Conservation (phyloP, 2,329 filamentous ascomycete species). For the Trichoderma oligosporum region DNA sequence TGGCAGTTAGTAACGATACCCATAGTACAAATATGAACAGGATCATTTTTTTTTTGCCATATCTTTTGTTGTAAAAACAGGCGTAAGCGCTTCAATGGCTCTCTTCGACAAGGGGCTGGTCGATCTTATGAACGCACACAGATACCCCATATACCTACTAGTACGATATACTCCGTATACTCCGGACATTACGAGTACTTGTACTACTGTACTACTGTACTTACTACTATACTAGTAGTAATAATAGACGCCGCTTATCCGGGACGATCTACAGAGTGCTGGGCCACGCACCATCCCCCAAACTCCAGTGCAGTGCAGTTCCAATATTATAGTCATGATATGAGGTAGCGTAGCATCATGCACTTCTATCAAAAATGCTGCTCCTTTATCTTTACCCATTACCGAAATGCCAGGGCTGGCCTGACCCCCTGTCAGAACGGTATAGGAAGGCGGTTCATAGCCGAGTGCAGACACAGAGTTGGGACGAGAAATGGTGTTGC, state of each 20-base stretch:
- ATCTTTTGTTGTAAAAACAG: neutral
- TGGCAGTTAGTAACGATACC: too few species aligned
- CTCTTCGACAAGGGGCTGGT: slow-evolving; percentile 1
- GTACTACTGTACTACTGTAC: too few species aligned
- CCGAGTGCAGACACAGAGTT: neutral
- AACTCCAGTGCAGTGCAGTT: neutral
- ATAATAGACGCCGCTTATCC: slow-evolving; percentile 1
- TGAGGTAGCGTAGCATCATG: slow-evolving; percentile 2
- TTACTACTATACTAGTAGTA: slow-evolving; percentile 7
- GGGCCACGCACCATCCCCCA: neutral
- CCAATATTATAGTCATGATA: neutral
- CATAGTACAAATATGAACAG: neutral
- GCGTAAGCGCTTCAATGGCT: slow-evolving; percentile 6
- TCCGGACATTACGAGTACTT: neutral
- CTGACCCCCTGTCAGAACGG: neutral
- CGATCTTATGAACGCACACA: slow-evolving; percentile 15
- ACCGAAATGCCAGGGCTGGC: neutral
- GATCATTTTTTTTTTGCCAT: neutral
- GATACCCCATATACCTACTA: neutral
- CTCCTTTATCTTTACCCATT: neutral
- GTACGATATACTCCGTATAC: neutral
- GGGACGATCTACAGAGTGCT: slow-evolving; percentile 2
- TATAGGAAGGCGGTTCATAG: slow-evolving; percentile 13
- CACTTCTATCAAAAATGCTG: neutral
- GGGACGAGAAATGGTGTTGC: neutral